Base-by-base conservation (phyloP, 352 stramenopile species). In the Globisporangium iwayamae region DNA sequence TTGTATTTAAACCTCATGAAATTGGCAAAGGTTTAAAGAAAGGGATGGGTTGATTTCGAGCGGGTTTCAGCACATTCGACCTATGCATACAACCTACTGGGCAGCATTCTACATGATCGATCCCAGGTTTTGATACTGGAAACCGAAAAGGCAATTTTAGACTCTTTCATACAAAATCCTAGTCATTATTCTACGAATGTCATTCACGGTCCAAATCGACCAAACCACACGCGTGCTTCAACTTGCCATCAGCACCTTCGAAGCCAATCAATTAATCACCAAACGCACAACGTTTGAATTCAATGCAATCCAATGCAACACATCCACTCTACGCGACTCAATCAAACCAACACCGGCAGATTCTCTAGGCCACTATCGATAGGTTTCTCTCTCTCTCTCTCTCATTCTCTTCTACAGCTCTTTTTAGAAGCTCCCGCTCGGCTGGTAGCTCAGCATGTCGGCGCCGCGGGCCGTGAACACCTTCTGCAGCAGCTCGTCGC, bases 361-460 rank as follows among this genome's bases (percentile, higher is more conserved):
- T 47, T 20, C 41, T 47, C 41, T 47, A 22, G 14, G 2, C 16
- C 4, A 47, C 18, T 14, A 6, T 16, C 14, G 39, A 45, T 6
- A n/a, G 14, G 14, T 55, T 25, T 20, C 30, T 74, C 43, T 39
- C 32, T 74, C 43, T 39, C 32, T 74, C 43, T 39, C 50, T 65
- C 48, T 25, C 25, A 28, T 28, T 28, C 25, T 13, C 13, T 32
- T 28, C 32, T n/a, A 16, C 14, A 47, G 14, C 16, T 45, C 25
- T 55, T 25, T 16, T 74, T 72, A 92, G 28, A 88, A 89, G 62
- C 83, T 92, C 16, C 83, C 83, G 48, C 67, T 75, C 0, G 81
- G 79, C 58, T 92, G 83, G 65, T 86, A 89, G 48, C 62, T 67
- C 46, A 72, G 43, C 74, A 89, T 84, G 62, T 90, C 80, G n/a